Conservation (phyloP, 2,329 filamentous ascomycete genomes). For the Penicillium sp. region DNA sequence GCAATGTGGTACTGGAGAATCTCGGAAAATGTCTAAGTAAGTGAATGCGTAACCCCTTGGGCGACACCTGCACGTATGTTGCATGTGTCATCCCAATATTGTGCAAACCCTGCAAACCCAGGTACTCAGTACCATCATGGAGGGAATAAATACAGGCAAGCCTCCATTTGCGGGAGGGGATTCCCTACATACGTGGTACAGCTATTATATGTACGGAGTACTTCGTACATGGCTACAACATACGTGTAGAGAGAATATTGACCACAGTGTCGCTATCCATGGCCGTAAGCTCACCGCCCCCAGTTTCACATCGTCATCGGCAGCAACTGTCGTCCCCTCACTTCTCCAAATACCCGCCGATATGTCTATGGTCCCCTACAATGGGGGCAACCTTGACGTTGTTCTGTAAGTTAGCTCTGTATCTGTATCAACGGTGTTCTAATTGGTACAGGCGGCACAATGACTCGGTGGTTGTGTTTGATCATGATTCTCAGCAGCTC, state of each 20-base stretch:
- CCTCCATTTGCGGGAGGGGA: no score
- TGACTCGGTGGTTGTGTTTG: slow-evolving; percentile 88
- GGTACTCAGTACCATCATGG: no score
- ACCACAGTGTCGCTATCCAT: background rate
- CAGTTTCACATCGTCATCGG: slow-evolving; percentile 8
- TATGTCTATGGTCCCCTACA: slow-evolving; percentile 47
- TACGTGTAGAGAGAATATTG: background rate
- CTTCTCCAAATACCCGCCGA: slow-evolving; percentile 36
- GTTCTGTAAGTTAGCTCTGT: slow-evolving; percentile 42
- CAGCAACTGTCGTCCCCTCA: slow-evolving; percentile 13
- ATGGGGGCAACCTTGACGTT: slow-evolving; percentile 44
- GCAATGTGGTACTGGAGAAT: no score
- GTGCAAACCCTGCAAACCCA: no score
- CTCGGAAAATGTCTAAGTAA: no score
- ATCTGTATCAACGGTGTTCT: slow-evolving; percentile 7
- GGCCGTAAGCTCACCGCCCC: background rate
- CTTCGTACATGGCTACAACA: background rate
- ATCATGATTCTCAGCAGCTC: slow-evolving; percentile 79
- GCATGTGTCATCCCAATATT: no score
- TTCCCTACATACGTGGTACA: background rate
- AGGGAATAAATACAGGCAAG: no score
- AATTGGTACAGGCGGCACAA: slow-evolving; percentile 70
- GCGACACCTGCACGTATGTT: no score
- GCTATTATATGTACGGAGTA: no score
- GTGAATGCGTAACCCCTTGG: no score